A percentile compares a stretch with the other conserved stretches of the same genome.
Conservation (phyloP, 2,329 filamentous ascomycete genomes). For the Colletotrichum aenigma region DNA sequence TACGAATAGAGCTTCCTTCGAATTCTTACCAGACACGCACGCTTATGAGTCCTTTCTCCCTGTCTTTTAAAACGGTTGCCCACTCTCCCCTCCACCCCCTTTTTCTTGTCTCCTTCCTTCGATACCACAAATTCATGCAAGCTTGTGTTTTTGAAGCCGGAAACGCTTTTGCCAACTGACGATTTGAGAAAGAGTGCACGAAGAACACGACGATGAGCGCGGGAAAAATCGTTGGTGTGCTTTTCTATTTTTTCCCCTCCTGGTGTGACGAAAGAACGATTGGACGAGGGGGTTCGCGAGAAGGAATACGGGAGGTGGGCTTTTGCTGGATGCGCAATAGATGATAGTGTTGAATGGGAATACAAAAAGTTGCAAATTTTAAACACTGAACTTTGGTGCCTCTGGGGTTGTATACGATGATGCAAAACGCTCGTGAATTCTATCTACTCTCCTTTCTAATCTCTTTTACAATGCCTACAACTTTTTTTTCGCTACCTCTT, state of each 20-base stretch:
- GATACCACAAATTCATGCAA: constrained; percentile 10
- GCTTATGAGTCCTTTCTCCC: not conserved
- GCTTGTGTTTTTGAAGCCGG: not conserved
- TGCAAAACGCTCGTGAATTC: not conserved
- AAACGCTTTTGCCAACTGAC: not conserved
- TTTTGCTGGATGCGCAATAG: not conserved
- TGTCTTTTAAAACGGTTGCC: not conserved
- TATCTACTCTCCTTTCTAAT: too few relatives aligned
- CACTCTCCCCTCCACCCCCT: not conserved
- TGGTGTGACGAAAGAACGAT: not conserved
- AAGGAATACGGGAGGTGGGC: not conserved
- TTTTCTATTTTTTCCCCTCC: not conserved
- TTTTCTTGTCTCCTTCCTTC: not conserved
- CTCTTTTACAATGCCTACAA: not conserved
- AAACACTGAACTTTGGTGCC: too few relatives aligned
- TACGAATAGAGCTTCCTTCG: not conserved
- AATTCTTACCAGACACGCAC: not conserved
- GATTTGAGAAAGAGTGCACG: not conserved
- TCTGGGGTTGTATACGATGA: not conserved
- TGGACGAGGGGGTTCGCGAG: not conserved
- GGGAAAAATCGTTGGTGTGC: not conserved
- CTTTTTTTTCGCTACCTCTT: constrained; percentile 53
- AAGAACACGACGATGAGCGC: not conserved
- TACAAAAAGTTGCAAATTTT: not conserved
- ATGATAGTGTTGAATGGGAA: not conserved